Base-by-base conservation (phyloP, 164 flowering plant species). In the Litsea cubeba region DNA sequence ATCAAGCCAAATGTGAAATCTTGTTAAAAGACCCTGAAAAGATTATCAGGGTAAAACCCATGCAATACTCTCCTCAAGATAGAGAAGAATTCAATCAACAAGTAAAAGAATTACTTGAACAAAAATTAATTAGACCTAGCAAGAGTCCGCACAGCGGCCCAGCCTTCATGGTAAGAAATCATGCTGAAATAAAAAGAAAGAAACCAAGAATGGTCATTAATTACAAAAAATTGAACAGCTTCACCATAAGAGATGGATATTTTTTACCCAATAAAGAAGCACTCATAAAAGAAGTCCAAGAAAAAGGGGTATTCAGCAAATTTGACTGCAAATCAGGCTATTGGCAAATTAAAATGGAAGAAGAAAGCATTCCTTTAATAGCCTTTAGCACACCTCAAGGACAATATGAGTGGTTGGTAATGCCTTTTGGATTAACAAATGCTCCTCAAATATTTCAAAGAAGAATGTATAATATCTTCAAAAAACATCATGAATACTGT, bases 121-220 rank as follows among this genome's bases (percentile, higher is more conserved):
- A 7, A 62, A 20, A 2, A 62, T 18, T 62, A 1, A 62, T 62
- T 3, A 15, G 23, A 15, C 22, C 8, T 1, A 15, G 22, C 64
- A 22, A 8, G 1, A 15, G 22, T 22, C 32, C 32, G 3, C 65
- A 58, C 10, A 71, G 25, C 15, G 22, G 66, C 35, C 65, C 65
- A 26, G 65, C 50, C 25, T 71, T 71, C 46, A 12, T 71, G 2
- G 75, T 72, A 6, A n/a, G 23, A 18, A 72, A 72, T 11, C 75
- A 72, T 63, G 20, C 28, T 2, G 68, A 72, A 12, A 20, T 32
- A 62, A 18, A 18, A 6, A 62, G 75, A 23, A 54, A 54, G 30
- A 63, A 72, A 63, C 14, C 68, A 0, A 72, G 58, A 46, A 72
- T 63, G 68, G 75, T 62, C 0, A 72, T 72, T 5, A 23, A 72